Evolutionary conservation across 2,329 filamentous ascomycete species (phyloP).

Genomic region (Blastomyces gilchristii): DNA sequence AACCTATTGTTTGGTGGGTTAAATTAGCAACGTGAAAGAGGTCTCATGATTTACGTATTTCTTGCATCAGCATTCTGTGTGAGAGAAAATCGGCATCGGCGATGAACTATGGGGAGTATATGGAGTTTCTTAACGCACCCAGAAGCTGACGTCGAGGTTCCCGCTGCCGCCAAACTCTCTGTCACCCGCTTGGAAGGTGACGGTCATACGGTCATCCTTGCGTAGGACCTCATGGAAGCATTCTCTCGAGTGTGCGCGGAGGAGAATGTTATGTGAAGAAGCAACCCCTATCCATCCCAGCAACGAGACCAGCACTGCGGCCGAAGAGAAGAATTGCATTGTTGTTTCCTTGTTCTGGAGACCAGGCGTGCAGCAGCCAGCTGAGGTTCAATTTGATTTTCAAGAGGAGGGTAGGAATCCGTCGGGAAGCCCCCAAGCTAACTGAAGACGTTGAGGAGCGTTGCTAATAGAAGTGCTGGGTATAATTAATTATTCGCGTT

Average conservation of each 20-base stretch:
- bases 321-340: conserved; percentile 34
- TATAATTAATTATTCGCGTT: not conserved
- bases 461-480: not conserved
- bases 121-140: conserved; percentile 52
- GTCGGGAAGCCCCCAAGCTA: not conserved
- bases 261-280: conserved; percentile 86
- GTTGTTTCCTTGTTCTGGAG: conserved; percentile 9
- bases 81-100: too few species aligned
- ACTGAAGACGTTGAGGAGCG: not conserved
- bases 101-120: not conserved
- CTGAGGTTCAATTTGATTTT: not conserved
- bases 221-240: conserved; percentile 95
- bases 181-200: conserved; percentile 96
- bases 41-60: too few species aligned
- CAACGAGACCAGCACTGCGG: conserved; percentile 40
- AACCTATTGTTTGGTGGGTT: conserved; percentile 45
- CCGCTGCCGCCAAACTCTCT: conserved; percentile 89
- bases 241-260: conserved; percentile 85
- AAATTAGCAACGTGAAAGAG: not conserved
- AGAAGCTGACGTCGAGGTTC: conserved; percentile 95
- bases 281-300: conserved; percentile 51
- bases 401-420: not conserved
- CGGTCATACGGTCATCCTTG: conserved; percentile 93
- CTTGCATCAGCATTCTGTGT: too few species aligned
- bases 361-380: too few species aligned